Evolutionary conservation across 2,329 filamentous ascomycete species (phyloP).

Genomic region (Pyrenochaeta sp.): DNA sequence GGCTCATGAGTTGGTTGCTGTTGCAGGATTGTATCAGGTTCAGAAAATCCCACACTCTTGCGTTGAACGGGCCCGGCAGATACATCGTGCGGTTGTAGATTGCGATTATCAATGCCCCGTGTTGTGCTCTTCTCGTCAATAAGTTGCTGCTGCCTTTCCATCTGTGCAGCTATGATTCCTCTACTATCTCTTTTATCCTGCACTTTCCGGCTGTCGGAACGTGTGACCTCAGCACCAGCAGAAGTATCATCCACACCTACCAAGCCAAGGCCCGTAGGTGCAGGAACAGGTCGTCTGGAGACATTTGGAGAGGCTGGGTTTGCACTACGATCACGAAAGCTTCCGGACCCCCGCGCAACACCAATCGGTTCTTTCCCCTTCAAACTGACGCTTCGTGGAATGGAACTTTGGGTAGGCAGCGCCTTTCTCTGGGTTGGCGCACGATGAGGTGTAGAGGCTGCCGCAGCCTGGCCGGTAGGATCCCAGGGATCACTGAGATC

Average conservation of each 20-base stretch:
- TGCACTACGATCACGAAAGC: constrained; percentile 40
- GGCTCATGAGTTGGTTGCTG: constrained; percentile 33
- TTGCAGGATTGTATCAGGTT: constrained; percentile 30
- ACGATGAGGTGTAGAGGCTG: constrained; percentile 25
- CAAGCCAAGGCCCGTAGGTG: constrained; percentile 40
- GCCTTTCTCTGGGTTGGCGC: constrained; percentile 29
- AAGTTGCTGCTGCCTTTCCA: constrained; percentile 49
- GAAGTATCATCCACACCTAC: constrained; percentile 39
- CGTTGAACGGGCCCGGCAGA: constrained; percentile 42
- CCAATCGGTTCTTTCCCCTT: constrained; percentile 45
- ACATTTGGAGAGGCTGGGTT: constrained; percentile 24
- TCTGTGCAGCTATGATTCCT: constrained; percentile 44
- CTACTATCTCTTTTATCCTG: constrained; percentile 38
- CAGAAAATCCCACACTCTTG: constrained; percentile 52
- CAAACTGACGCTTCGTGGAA: constrained; percentile 31
- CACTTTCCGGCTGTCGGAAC: constrained; percentile 43
- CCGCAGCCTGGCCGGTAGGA: constrained; percentile 27
- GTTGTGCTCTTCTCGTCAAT: constrained; percentile 43
- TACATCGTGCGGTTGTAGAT: constrained; percentile 33
- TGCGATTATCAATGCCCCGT: constrained; percentile 44
- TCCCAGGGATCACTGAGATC: constrained; percentile 48
- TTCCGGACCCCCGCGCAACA: constrained; percentile 32
- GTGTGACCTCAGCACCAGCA: constrained; percentile 35
- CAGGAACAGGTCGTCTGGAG: constrained; percentile 30
- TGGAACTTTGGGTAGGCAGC: constrained; percentile 22